Base-by-base conservation (phyloP, 1,284 basidiomycete genomes). In the Hymenochaete sp. region DNA sequence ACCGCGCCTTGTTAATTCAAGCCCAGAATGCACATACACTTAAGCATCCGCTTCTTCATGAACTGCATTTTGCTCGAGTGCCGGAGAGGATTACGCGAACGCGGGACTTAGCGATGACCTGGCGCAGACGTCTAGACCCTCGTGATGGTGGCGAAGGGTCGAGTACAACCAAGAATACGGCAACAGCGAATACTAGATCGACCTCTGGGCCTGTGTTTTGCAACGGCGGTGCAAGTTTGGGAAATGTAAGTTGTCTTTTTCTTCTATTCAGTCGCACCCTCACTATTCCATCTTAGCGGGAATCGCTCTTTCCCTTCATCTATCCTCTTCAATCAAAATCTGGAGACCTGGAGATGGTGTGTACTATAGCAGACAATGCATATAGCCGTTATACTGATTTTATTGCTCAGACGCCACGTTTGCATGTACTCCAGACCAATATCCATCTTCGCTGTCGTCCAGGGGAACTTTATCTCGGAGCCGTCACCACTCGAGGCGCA, bases 21-120 rank as follows among this genome's bases (percentile, higher is more conserved):
- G 55, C 58, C 26, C 68, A 73, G 53, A 57, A 64, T 0, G 54
- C 53, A 8, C 48, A 53, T 2, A 55, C 60, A 14, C 53, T 70
- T 2, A 57, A 55, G 1, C 68, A 77, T 52, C 76, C 75, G 1
- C 56, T 77, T 14, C 69, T 75, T 43, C 57, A 68, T 27, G 74
- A 78, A 41, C 61, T 76, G n/a, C 56, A 57, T 0, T 50, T 42
- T 5, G 59, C 63, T 1, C 49, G 57, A 2, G 49, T 58, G 37
- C 58, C 62, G 16, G 35, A n/a, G 4, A 57, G 59, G 3, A 39
- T 66, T 2, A 56, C 60, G 35, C 53, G 45, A n/a, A 52, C 50
- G n/a, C 66, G 55, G 32, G 45, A 36, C 4, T 39, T 52, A 16
- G 63, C 47, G 2, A 24, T 55, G 31, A 44, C 54, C 24, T 57